Evolutionary conservation across 2,329 filamentous ascomycete species (phyloP), one percentile per base, ranked within the genome.

Genomic region (Phaeosphaeria sp.): DNA sequence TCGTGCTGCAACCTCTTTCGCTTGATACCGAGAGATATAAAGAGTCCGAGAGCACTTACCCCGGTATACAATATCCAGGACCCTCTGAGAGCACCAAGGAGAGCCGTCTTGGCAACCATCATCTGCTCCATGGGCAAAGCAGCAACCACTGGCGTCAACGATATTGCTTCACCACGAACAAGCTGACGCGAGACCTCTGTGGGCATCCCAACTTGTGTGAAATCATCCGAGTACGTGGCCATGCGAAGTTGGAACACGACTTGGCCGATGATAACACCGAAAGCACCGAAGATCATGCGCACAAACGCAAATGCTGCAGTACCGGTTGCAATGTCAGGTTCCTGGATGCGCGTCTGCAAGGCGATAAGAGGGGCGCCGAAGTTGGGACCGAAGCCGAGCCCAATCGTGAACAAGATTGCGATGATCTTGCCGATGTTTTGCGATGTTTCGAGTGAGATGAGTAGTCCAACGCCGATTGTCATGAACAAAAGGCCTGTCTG

Each of bases 331-430:
- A 77, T 78, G 17, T 86, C 82, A 11, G 80, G 76, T 6, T 82
- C 83, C 17, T 81, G 79, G 41, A 90, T 85, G 13, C 50, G 82
- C 76, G 64, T 82, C 66, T 92, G 89, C 5, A 91, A 77, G 0
- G 78, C 75, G 13, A 85, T 82, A 9, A 78, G 77, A 3, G 80
- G 87, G 0, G 84, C 80, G 59, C 86, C 83, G 66, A 87, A 87
- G 1, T 85, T 79, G 5, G 84, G 75, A 0, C 83, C 84, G 1
- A 80, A 78, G 0, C 85, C 85, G 1, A 83, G 66, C 0, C 84
- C 85, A 1, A 78, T 77, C 9, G 87, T 59, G 17, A 86, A 63
- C 51, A 86, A 73, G 56, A 83, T 80, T 0, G 75, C 78, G 30
- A 86, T 70, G 18, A 85, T 79, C 46, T 64, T 72, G 2, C 48